phyloP scores from a whole-genome alignment of 345 rosid genomes.

The Nephelium lappaceum region DNA sequence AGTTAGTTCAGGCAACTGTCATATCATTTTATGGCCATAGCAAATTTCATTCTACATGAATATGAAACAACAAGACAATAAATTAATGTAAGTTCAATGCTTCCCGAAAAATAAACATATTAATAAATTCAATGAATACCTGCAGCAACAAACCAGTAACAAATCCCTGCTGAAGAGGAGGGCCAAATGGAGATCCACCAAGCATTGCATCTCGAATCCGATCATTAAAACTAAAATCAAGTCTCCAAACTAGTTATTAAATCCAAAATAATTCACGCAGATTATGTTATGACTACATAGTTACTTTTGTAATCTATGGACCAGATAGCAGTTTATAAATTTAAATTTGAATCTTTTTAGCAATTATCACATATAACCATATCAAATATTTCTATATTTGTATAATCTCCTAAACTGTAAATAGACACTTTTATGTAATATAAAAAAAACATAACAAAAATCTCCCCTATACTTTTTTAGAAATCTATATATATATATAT shows the following conservation, averaged over 20 bases:
- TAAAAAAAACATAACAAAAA: neutral
- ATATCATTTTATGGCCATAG: neutral
- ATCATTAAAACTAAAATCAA: constrained; percentile 78
- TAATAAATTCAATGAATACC: constrained; percentile 42
- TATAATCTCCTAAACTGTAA: neutral
- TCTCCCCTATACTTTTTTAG: neutral
- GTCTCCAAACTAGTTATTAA: constrained; percentile 22
- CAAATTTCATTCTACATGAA: neutral
- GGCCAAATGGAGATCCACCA: constrained; percentile 99
- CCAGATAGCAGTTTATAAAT: neutral
- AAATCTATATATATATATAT: too few relatives aligned
- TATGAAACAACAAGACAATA: neutral
- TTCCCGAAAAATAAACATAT: neutral
- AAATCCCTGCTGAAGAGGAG: constrained; percentile 96
- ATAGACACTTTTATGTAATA: neutral
- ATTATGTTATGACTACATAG: neutral
- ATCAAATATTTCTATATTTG: neutral
- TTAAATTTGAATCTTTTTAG: neutral
- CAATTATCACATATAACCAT: neutral
- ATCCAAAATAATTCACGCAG: constrained; percentile 2
- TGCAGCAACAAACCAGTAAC: constrained; percentile 80
- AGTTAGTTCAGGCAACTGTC: neutral
- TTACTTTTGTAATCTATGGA: neutral
- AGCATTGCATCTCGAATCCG: constrained; percentile 95
- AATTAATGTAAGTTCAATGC: neutral